Conservation (phyloP, 768 basidiomycete species). For the Russula abietina region DNA sequence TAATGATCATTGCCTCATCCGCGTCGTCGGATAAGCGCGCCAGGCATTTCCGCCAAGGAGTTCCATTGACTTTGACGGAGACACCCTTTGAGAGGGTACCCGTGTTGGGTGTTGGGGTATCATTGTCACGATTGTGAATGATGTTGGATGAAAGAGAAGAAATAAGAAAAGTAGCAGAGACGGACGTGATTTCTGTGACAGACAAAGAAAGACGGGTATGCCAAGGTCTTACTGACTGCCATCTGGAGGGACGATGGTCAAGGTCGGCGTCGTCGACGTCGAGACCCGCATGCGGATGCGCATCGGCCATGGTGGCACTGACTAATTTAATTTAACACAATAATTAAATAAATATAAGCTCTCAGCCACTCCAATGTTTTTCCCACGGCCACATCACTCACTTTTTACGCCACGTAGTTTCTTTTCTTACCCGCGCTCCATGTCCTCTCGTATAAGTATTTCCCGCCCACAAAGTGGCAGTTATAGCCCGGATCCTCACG, state of each 20-base stretch:
- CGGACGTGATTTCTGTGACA: constrained; percentile 78
- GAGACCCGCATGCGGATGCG: neutral
- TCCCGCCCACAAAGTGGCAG: constrained; percentile 53
- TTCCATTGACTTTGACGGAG: constrained; percentile 72
- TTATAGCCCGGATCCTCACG: constrained; percentile 71
- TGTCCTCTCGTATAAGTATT: constrained; percentile 81
- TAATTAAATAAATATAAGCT: neutral
- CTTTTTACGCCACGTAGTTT: constrained; percentile 4
- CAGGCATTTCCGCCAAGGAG: constrained; percentile 73
- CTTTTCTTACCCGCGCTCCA: constrained; percentile 28
- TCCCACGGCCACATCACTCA: constrained; percentile 1
- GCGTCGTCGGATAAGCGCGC: constrained; percentile 72
- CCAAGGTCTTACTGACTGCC: constrained; percentile 77
- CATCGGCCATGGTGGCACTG: neutral
- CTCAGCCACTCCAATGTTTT: neutral
- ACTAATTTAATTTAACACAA: neutral
- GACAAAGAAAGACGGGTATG: constrained; percentile 60
- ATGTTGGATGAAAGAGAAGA: constrained; percentile 38
- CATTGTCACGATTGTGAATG: constrained; percentile 28
- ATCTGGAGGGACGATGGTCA: constrained; percentile 29
- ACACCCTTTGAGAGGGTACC: constrained; percentile 69
- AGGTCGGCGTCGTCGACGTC: neutral
- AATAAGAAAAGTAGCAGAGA: constrained; percentile 75
- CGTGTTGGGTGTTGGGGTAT: constrained; percentile 35
- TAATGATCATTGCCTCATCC: constrained; percentile 86